A percentile compares a stretch with the other conserved stretches of the same genome.
Conservation (phyloP, 2,329 filamentous ascomycete species). For the Diplodia intermedia region DNA sequence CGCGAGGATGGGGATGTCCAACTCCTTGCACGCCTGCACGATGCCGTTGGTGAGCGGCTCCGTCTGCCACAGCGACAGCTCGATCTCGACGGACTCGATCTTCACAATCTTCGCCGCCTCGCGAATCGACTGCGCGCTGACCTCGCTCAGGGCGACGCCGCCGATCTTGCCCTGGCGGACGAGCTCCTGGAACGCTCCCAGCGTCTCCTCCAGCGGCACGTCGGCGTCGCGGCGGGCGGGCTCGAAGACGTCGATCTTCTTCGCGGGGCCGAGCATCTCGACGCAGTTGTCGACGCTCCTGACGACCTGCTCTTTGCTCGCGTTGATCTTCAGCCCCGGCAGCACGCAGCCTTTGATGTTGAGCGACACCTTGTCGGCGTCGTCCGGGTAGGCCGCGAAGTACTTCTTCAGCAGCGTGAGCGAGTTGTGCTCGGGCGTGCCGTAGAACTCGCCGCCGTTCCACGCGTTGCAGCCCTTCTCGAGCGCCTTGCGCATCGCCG, state of each 20-base stretch:
- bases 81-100: conserved; percentile 66
- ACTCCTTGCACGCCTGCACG: conserved; percentile 62
- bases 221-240: conserved; percentile 4
- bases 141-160: conserved; percentile 56
- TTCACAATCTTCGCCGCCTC: conserved; percentile 60
- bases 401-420: conserved; percentile 50
- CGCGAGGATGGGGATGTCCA: conserved; percentile 69
- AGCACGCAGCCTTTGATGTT: conserved; percentile 48
- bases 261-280: neutral
- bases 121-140: conserved; percentile 54
- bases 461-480: conserved; percentile 50
- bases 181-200: conserved; percentile 39
- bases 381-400: conserved; percentile 52
- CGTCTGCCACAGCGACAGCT: conserved; percentile 64
- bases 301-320: neutral
- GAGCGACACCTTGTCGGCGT: conserved; percentile 50
- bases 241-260: conserved; percentile 15
- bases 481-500: conserved; percentile 54
- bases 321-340: neutral
- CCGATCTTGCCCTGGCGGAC: conserved; percentile 53
- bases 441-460: conserved; percentile 54
- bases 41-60: conserved; percentile 67
- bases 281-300: neutral
- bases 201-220: conserved; percentile 2
- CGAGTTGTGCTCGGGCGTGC: conserved; percentile 47